Percentiles rank a stretch among this genome's conserved stretches.
phyloP scores from a whole-genome alignment of 441 rosid species.

The Gossypium lobatum region DNA sequence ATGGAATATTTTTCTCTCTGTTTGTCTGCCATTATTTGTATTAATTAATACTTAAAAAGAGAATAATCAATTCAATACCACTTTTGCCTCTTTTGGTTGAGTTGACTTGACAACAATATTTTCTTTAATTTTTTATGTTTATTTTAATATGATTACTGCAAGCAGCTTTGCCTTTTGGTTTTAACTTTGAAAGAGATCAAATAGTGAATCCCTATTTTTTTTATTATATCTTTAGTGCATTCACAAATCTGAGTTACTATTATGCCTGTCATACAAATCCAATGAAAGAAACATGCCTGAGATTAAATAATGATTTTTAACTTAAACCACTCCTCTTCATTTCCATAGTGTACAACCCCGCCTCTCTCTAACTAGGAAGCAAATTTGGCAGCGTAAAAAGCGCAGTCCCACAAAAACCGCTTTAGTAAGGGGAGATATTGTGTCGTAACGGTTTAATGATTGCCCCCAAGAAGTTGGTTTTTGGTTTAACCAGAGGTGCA shows the following conservation, averaged over 20 bases:
- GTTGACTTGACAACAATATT: neutral
- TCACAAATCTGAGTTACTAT: conserved; percentile 18
- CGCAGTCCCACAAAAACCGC: neutral
- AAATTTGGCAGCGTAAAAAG: neutral
- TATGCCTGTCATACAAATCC: neutral
- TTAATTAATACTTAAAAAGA: neutral
- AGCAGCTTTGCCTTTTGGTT: neutral
- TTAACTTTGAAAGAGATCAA: neutral
- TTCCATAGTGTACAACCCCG: too few species aligned
- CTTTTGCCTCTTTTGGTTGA: neutral
- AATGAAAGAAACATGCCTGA: neutral
- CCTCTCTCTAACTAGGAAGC: too few species aligned
- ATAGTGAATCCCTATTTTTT: neutral
- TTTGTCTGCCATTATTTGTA: conserved; percentile 33
- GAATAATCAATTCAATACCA: neutral
- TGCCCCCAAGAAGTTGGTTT: conserved; percentile 2
- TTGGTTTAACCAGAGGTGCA: neutral
- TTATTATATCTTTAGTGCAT: neutral
- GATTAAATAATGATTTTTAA: neutral
- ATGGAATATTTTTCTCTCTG: conserved; percentile 22
- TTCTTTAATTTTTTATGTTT: neutral
- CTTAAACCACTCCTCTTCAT: neutral
- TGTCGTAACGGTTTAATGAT: conserved; percentile 29
- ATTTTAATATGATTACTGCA: neutral
- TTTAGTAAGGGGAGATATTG: neutral